phyloP scores from a whole-genome alignment of 2,329 filamentous ascomycete species.

The Trichoderma hamatum region DNA sequence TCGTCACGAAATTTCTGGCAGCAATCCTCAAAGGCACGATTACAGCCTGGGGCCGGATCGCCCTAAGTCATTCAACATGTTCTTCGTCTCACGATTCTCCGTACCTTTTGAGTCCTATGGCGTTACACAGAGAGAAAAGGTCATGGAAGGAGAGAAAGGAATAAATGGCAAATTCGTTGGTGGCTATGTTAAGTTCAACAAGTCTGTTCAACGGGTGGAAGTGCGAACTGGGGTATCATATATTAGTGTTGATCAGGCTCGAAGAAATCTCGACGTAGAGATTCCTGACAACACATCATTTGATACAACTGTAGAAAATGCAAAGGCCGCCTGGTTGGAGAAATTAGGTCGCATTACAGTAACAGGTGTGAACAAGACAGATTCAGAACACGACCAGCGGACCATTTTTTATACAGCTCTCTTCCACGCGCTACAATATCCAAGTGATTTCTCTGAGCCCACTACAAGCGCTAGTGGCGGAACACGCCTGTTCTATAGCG shows the following conservation, averaged over 20 bases:
- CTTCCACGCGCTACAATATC: slow-evolving; percentile 52
- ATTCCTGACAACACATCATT: slow-evolving; percentile 43
- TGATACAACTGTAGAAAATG: slow-evolving; percentile 43
- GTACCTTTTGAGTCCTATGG: slow-evolving; percentile 45
- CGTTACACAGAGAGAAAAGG: slow-evolving; percentile 37
- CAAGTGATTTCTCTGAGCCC: slow-evolving; percentile 52
- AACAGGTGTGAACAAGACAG: slow-evolving; percentile 47
- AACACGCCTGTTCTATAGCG: slow-evolving; percentile 46
- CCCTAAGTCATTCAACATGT: slow-evolving; percentile 46
- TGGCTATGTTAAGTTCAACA: slow-evolving; percentile 46
- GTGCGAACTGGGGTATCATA: slow-evolving; percentile 52
- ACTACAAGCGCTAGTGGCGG: slow-evolving; percentile 31
- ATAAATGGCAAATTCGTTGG: slow-evolving; percentile 43
- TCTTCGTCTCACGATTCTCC: slow-evolving; percentile 52
- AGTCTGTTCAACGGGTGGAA: slow-evolving; percentile 40
- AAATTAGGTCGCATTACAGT: slow-evolving; percentile 49
- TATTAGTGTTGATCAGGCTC: slow-evolving; percentile 50
- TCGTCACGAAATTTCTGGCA: slow-evolving; percentile 45
- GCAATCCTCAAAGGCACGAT: slow-evolving; percentile 51
- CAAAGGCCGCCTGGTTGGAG: slow-evolving; percentile 49
- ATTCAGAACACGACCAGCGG: slow-evolving; percentile 45
- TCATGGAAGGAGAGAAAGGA: slow-evolving; percentile 30
- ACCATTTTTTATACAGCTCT: slow-evolving; percentile 51
- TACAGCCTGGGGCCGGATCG: slow-evolving; percentile 48
- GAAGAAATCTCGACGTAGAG: slow-evolving; percentile 49